Evolutionary conservation across 2,329 filamentous ascomycete genomes (phyloP).

Genomic region (Boeremia exigua): DNA sequence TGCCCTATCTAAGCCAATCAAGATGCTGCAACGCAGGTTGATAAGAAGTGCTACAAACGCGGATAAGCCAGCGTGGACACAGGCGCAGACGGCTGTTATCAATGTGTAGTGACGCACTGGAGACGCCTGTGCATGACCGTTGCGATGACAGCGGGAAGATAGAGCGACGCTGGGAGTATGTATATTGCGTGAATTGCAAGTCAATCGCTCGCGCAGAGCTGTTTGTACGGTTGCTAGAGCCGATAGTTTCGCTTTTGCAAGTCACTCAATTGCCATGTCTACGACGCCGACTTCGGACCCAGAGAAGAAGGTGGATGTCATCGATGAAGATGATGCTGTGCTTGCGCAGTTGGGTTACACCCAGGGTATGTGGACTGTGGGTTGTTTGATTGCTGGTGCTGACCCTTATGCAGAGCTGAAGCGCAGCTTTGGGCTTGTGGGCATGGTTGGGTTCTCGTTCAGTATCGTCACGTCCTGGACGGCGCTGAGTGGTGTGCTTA

Average conservation of each 20-base stretch:
- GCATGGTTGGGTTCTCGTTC: constrained; percentile 67
- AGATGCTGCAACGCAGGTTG: constrained; percentile 14
- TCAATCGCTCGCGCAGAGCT: background rate
- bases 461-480: constrained; percentile 66
- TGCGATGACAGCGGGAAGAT: constrained; percentile 15
- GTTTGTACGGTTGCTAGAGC: background rate
- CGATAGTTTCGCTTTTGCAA: too few species aligned
- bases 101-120: constrained; percentile 15
- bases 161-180: constrained; percentile 1
- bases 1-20: constrained; percentile 33
- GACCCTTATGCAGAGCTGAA: constrained; percentile 56
- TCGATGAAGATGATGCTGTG: constrained; percentile 46
- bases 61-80: background rate
- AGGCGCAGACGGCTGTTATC: constrained; percentile 17
- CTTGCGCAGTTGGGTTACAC: constrained; percentile 51
- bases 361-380: constrained; percentile 33
- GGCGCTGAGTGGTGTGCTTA: constrained; percentile 62
- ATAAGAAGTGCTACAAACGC: constrained; percentile 25
- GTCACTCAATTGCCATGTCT: constrained; percentile 10
- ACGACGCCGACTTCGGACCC: constrained; percentile 17
- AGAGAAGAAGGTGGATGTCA: constrained; percentile 33
- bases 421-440: constrained; percentile 47
- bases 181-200: background rate
- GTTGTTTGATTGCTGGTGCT: constrained; percentile 3
- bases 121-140: constrained; percentile 13